Evolutionary conservation across 129 eudicot species (phyloP), one percentile per base, ranked within the genome.

Genomic region (Cynara cardunculus): DNA sequence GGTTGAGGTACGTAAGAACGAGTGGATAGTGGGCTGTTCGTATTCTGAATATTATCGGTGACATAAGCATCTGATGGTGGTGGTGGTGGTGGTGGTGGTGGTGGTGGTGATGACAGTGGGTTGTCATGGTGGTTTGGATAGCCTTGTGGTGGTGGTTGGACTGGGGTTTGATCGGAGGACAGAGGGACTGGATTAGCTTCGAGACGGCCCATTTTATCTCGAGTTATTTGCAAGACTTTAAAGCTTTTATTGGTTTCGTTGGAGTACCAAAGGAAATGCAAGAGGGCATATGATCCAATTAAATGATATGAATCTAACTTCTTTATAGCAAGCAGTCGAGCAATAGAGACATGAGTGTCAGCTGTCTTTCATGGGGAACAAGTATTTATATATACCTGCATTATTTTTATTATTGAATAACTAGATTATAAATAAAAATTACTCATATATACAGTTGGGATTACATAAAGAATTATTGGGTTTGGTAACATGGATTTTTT

Each of bases 41-140:
- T 72, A 34, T 72, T 49, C 6, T 49, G 12, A 37, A 37, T 10
- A 37, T 37, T 37, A 37, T 37, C 13, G 46, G 46, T 37, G 10
- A 9, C 46, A 37, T 37, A 37, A 37, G 46, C 46, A 37, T 37
- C 46, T 37, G 2, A 13, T 37, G 39, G 9, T 34, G 46, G 46
- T 65, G 34, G 75, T 44, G 56, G 61, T 13, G 24, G 25, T 0
- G 56, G 61, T 13, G 24, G 25, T 0, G 69, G 69, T 26, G 27
- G 28, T 21, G 69, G 69, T 26, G 22, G 16, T 14, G 78, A 49
- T 44, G 82, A 27, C 4, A 78, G 21, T 64, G 68, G 84, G 84
- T 80, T 80, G 28, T 64, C 79, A 74, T 81, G 84, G 25, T 81
- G 79, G 74, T 81, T 81, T 28, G 84, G 79, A 66, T 81, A 81